Evolutionary conservation across 306 rosid species (phyloP).

Genomic region (Adenanthera pavonina): DNA sequence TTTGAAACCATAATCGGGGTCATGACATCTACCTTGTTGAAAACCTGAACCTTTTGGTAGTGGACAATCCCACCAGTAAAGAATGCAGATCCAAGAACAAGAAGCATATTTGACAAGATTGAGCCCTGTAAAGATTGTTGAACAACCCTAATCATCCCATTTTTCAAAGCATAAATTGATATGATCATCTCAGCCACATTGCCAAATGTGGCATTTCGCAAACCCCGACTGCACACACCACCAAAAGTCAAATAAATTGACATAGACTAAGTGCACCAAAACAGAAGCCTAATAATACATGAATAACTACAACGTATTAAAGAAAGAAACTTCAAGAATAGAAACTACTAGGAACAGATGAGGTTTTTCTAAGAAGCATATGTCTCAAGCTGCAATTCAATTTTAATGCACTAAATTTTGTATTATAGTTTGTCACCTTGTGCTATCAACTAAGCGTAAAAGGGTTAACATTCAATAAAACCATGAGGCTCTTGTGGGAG

Average conservation of each 20-base stretch:
- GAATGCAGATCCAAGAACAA: conserved; percentile 95
- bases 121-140: conserved; percentile 91
- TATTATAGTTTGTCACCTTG: background rate
- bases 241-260: conserved; percentile 9
- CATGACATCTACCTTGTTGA: conserved; percentile 64
- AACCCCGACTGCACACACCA: conserved; percentile 85
- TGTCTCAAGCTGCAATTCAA: background rate
- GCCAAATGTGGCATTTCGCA: conserved; percentile 88
- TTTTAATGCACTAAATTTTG: background rate
- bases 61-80: conserved; percentile 81
- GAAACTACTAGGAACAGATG: background rate
- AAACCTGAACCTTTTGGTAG: conserved; percentile 63
- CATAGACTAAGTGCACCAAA: background rate
- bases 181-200: conserved; percentile 93
- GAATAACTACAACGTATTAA: background rate
- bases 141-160: conserved; percentile 92
- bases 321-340: too few species aligned
- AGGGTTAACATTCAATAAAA: background rate
- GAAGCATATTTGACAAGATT: conserved; percentile 88
- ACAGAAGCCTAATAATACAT: background rate
- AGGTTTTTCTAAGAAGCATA: background rate
- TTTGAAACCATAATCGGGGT: background rate
- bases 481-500: background rate
- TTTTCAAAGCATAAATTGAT: conserved; percentile 81
- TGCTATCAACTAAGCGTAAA: background rate